phyloP scores from a whole-genome alignment of 164 flowering plant species.

The Dillenia suffruticosa region DNA sequence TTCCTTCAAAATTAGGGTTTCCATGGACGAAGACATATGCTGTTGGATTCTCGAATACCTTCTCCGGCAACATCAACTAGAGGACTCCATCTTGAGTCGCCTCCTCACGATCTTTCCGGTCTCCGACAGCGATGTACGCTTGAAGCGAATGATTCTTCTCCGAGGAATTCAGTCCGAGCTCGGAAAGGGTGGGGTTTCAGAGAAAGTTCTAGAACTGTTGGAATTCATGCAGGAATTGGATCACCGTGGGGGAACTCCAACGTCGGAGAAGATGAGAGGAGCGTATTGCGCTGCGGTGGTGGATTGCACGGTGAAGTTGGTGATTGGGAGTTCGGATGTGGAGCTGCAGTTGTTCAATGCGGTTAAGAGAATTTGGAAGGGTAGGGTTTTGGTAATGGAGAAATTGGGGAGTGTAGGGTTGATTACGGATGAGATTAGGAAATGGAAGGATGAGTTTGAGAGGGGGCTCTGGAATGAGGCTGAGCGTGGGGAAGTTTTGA shows the following conservation, averaged over 20 bases:
- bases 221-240: slow-evolving; percentile 42
- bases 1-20: background rate
- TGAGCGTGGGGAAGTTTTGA: slow-evolving; percentile 15
- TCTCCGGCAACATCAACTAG: slow-evolving; percentile 28
- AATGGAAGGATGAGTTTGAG: slow-evolving; percentile 38
- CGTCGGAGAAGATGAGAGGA: slow-evolving; percentile 29
- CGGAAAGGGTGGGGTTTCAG: slow-evolving; percentile 26
- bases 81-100: slow-evolving; percentile 11
- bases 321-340: slow-evolving; percentile 16
- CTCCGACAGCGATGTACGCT: slow-evolving; percentile 15
- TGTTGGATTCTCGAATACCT: slow-evolving; percentile 61
- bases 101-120: slow-evolving; percentile 34
- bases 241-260: slow-evolving; percentile 8
- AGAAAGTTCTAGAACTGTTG: slow-evolving; percentile 34
- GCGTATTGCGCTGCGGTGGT: slow-evolving; percentile 63
- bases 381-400: slow-evolving; percentile 33
- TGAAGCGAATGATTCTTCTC: slow-evolving; percentile 38
- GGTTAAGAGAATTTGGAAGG: slow-evolving; percentile 55
- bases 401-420: slow-evolving; percentile 24
- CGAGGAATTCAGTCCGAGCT: slow-evolving; percentile 30
- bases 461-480: slow-evolving; percentile 35
- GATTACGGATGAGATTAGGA: slow-evolving; percentile 27
- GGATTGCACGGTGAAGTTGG: slow-evolving; percentile 38
- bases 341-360: slow-evolving; percentile 31
- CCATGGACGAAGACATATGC: slow-evolving; percentile 29